Conservation (phyloP, 176 grass and related monocot species). For the Dendrocalamus sinicus region DNA sequence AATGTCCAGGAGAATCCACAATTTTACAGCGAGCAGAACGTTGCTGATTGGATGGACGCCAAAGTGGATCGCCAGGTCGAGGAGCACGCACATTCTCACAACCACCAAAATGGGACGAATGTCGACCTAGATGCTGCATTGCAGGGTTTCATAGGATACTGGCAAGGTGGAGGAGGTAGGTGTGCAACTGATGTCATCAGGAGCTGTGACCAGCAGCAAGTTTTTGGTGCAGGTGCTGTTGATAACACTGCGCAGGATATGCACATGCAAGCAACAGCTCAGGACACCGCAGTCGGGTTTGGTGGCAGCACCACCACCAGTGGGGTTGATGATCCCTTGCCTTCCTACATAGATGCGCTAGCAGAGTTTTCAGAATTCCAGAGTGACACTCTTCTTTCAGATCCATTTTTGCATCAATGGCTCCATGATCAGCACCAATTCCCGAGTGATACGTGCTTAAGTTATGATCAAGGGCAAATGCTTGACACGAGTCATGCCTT, state of each 20-base stretch:
- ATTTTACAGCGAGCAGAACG: background rate
- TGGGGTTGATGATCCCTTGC: constrained; percentile 52
- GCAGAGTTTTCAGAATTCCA: constrained; percentile 48
- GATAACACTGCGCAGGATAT: constrained; percentile 4
- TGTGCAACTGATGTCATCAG: background rate
- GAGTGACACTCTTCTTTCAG: constrained; percentile 26
- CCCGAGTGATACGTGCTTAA: background rate
- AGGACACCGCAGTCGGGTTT: constrained; percentile 13
- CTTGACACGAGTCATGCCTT: background rate
- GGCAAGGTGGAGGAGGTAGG: constrained; percentile 27
- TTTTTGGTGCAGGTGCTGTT: constrained; percentile 3
- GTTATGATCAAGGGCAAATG: constrained; percentile 31
- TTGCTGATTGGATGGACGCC: background rate
- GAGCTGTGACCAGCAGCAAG: constrained; percentile 27
- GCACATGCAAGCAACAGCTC: constrained; percentile 25
- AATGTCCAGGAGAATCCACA: background rate
- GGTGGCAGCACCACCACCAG: constrained; percentile 49
- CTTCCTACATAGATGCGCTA: constrained; percentile 54
- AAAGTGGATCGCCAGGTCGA: background rate
- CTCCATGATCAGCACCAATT: constrained; percentile 44
- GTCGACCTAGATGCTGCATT: constrained; percentile 29
- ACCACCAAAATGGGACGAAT: constrained; percentile 1
- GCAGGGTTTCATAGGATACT: constrained; percentile 37
- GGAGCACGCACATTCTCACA: background rate
- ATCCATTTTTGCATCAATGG: constrained; percentile 52